Conservation (phyloP, 257 asterid species). For the Voacanga thouarsii region DNA sequence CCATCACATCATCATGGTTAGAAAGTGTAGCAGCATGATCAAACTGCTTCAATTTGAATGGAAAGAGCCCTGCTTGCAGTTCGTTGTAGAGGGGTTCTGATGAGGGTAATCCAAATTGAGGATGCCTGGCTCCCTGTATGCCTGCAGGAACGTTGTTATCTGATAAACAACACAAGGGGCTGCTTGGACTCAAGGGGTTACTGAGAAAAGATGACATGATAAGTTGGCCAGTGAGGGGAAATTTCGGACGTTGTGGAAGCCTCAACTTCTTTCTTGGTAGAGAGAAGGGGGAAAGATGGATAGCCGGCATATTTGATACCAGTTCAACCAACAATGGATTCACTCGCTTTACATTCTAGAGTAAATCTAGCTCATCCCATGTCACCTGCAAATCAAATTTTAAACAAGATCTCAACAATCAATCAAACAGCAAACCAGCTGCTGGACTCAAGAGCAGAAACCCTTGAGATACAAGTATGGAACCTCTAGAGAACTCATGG, state of each 20-base stretch:
- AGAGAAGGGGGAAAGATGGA: constrained; percentile 51
- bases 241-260: constrained; percentile 52
- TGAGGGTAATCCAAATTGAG: constrained; percentile 42
- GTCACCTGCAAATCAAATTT: no score
- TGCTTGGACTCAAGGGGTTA: constrained; percentile 68
- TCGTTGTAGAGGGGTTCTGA: constrained; percentile 47
- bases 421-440: no score
- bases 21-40: constrained; percentile 24
- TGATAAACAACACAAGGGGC: constrained; percentile 59
- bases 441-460: no score
- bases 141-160: constrained; percentile 58
- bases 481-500: neutral
- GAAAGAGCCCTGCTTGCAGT: constrained; percentile 45
- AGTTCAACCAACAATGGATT: constrained; percentile 80
- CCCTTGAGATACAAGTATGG: no score
- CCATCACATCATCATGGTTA: constrained; percentile 10
- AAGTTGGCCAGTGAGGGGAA: constrained; percentile 37
- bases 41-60: constrained; percentile 43
- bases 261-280: constrained; percentile 73
- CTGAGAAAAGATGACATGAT: constrained; percentile 31
- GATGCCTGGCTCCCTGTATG: constrained; percentile 98
- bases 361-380: constrained; percentile 85
- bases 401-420: no score
- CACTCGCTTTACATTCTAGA: constrained; percentile 70
- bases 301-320: constrained; percentile 49